A percentile compares a stretch with the other conserved stretches of the same genome.
Conservation (phyloP, 2,329 filamentous ascomycete species). For the Teratosphaeria zuluensis region DNA sequence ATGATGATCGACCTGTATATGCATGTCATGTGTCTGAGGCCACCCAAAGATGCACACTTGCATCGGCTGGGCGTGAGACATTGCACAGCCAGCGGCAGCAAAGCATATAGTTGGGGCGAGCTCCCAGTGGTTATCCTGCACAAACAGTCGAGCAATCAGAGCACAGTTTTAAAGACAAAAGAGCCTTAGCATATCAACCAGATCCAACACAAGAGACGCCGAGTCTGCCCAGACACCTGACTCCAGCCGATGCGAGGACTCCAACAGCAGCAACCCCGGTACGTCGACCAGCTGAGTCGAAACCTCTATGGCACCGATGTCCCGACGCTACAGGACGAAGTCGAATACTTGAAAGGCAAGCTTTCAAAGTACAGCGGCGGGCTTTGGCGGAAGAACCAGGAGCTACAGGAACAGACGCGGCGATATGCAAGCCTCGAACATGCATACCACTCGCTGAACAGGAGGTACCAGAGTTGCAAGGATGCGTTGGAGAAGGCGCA, state of each 20-base stretch:
- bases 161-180: background rate
- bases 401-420: background rate
- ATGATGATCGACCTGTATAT: background rate
- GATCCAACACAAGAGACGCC: background rate
- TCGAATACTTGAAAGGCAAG: conserved; percentile 6
- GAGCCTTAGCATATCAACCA: background rate
- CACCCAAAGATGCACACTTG: background rate
- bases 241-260: background rate
- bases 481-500: conserved; percentile 1
- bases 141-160: background rate
- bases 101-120: background rate
- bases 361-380: conserved; percentile 3
- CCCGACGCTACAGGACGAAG: conserved; percentile 7
- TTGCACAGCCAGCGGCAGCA: background rate
- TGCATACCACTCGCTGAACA: background rate
- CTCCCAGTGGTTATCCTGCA: background rate
- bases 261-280: background rate
- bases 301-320: conserved; percentile 13
- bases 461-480: conserved; percentile 1
- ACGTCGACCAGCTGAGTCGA: conserved; percentile 6
- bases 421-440: background rate
- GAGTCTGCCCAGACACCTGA: background rate
- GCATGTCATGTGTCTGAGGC: background rate
- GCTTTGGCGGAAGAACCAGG: background rate
- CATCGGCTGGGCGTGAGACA: background rate